phyloP scores from a whole-genome alignment of 139 green algal genomes.

The Diplosphaera chodatii region DNA sequence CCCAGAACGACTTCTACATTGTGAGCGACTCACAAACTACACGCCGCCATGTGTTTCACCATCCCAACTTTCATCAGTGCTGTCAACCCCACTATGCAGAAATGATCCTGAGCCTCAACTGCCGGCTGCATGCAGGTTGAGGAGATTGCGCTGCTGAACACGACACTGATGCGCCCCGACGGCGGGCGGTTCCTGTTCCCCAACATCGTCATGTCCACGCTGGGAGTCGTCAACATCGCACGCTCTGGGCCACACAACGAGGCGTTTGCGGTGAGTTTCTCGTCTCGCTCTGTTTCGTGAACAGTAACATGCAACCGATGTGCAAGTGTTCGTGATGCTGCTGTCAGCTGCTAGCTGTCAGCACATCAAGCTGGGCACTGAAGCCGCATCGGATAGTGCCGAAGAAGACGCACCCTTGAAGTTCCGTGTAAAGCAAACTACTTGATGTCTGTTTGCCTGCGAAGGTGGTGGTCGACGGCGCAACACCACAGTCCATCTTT shows the following conservation, averaged over 20 bases:
- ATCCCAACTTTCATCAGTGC: not conserved
- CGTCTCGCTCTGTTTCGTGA: too few relatives aligned
- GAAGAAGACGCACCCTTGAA: not conserved
- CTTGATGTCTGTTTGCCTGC: too few relatives aligned
- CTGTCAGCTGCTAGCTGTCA: too few relatives aligned
- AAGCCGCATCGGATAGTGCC: not conserved
- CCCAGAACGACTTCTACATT: not conserved
- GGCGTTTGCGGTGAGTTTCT: conserved; percentile 19
- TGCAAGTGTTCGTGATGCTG: too few relatives aligned
- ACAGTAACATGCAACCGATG: too few relatives aligned
- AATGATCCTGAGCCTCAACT: too few relatives aligned
- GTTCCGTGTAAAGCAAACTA: too few relatives aligned
- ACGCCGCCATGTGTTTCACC: not conserved
- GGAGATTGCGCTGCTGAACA: conserved; percentile 52
- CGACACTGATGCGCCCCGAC: conserved; percentile 33
- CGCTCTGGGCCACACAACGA: conserved; percentile 34
- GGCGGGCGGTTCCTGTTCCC: conserved; percentile 40
- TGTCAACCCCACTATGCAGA: too few relatives aligned
- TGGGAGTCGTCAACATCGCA: conserved; percentile 38
- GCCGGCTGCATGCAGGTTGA: conserved; percentile 35
- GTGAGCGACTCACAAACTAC: not conserved
- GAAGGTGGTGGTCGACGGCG: conserved; percentile 37
- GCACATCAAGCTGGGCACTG: not conserved
- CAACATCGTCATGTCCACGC: conserved; percentile 35
- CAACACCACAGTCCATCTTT: conserved; percentile 23